phyloP scores from a whole-genome alignment of 225 moss, liverwort and hornwort genomes.

The Asterella californica region DNA sequence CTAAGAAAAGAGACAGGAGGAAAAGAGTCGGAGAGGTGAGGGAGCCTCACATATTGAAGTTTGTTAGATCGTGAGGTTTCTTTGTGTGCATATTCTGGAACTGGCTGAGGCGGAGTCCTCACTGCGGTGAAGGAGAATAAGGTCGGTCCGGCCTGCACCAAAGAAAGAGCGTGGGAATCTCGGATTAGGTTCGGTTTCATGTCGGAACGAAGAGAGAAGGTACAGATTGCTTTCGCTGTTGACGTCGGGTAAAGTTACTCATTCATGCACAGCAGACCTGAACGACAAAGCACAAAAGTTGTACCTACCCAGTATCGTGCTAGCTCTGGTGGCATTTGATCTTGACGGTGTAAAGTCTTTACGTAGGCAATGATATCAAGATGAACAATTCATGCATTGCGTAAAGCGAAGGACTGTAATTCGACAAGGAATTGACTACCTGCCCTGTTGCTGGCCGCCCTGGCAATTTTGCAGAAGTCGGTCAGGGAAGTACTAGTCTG shows the following conservation, averaged over 20 bases:
- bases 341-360: not conserved
- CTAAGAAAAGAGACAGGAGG: not conserved
- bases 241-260: not conserved
- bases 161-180: not conserved
- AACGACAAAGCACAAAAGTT: not conserved
- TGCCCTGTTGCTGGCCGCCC: not conserved
- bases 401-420: not conserved
- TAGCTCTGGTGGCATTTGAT: not conserved
- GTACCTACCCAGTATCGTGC: not conserved
- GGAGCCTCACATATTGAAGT: not conserved
- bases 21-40: not conserved
- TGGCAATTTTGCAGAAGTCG: not conserved
- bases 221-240: not conserved
- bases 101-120: not conserved
- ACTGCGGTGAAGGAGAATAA: not conserved
- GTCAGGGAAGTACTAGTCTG: not conserved
- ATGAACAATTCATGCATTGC: not conserved
- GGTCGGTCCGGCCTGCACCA: not conserved
- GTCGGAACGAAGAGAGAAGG: not conserved
- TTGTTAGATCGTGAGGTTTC: conserved; percentile 2
- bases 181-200: not conserved
- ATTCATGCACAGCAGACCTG: not conserved
- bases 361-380: not conserved
- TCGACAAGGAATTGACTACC: not conserved
- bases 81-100: not conserved